These are phyloP conservation scores for Pseudogymnoascus sp. DNA, from an alignment of 2,329 filamentous ascomycete species.

Conservation along the genomic window DNA sequence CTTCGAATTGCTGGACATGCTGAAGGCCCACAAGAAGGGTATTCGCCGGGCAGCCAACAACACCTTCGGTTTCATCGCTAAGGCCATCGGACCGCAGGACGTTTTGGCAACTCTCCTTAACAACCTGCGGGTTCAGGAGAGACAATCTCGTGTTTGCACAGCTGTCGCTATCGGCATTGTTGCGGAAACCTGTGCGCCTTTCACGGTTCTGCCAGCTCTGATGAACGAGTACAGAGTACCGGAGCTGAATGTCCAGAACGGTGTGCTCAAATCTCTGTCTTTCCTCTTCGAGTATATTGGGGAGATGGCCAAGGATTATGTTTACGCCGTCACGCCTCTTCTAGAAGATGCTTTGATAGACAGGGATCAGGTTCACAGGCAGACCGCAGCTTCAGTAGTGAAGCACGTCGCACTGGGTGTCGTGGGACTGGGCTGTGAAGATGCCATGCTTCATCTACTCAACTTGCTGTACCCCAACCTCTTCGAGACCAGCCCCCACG, in stretches of 20 bases:
- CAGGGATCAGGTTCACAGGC: constrained; percentile 93
- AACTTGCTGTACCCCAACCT: constrained; percentile 95
- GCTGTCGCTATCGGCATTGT: constrained; percentile 98
- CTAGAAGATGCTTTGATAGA: constrained; percentile 97
- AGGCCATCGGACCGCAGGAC: constrained; percentile 96
- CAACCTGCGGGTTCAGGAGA: constrained; percentile 93
- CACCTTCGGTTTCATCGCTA: constrained; percentile 98
- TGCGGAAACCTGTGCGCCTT: constrained; percentile 94
- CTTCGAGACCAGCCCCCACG: constrained; percentile 95
- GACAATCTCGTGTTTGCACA: constrained; percentile 96
- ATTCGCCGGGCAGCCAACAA: constrained; percentile 98
- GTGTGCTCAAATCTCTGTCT: constrained; percentile 90
- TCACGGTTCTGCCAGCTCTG: constrained; percentile 93
- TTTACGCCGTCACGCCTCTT: constrained; percentile 92
- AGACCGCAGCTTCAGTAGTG: constrained; percentile 92
- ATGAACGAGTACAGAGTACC: constrained; percentile 99
- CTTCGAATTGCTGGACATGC: constrained; percentile 97
- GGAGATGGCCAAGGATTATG: constrained; percentile 99
- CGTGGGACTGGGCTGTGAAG: constrained; percentile 94
- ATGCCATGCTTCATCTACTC: constrained; percentile 95
- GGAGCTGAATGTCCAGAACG: constrained; percentile 97
- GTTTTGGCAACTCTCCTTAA: constrained; percentile 91
- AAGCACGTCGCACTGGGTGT: constrained; percentile 97
- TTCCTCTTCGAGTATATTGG: constrained; percentile 99
- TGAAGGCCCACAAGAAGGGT: constrained; percentile 99